These are phyloP conservation scores for Sutorius australiensis DNA, from an alignment of 768 basidiomycete species.

Conservation along the genomic window DNA sequence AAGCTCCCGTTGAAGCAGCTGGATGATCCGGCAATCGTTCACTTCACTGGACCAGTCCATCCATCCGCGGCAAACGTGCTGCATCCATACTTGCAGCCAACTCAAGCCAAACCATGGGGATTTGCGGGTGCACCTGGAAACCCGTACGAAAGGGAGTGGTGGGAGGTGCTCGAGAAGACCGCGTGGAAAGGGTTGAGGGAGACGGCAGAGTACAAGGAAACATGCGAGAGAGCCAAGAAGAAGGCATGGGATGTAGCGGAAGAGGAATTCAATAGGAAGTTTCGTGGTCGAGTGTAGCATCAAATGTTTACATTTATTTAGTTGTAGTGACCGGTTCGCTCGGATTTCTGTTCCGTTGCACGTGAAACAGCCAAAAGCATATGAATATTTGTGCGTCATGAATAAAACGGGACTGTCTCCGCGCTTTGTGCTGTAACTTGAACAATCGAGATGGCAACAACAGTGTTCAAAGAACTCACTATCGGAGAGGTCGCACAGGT, in stretches of 20 bases:
- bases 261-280: not conserved
- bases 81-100: not conserved
- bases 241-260: not conserved
- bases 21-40: not conserved
- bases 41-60: not conserved
- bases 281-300: not conserved
- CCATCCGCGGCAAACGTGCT: not conserved
- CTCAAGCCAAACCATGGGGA: constrained; percentile 51
- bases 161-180: constrained; percentile 38
- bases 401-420: constrained; percentile 2
- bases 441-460: constrained; percentile 24
- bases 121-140: constrained; percentile 43
- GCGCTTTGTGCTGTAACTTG: not conserved
- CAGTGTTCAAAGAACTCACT: constrained; percentile 43
- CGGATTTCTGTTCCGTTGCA: not conserved
- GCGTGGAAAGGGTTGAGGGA: constrained; percentile 36
- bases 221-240: not conserved
- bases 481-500: constrained; percentile 60
- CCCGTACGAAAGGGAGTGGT: constrained; percentile 47
- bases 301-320: too few species aligned
- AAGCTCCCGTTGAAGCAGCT: not conserved
- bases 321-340: too few species aligned
- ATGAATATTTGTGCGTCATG: constrained; percentile 1
- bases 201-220: constrained; percentile 2
- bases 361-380: constrained; percentile 2